Percentiles rank a stretch among this genome's conserved stretches.
These are phyloP conservation scores for Wickerhamomyces canadensis DNA, from an alignment of 805 yeast species.

Conservation along the genomic window DNA sequence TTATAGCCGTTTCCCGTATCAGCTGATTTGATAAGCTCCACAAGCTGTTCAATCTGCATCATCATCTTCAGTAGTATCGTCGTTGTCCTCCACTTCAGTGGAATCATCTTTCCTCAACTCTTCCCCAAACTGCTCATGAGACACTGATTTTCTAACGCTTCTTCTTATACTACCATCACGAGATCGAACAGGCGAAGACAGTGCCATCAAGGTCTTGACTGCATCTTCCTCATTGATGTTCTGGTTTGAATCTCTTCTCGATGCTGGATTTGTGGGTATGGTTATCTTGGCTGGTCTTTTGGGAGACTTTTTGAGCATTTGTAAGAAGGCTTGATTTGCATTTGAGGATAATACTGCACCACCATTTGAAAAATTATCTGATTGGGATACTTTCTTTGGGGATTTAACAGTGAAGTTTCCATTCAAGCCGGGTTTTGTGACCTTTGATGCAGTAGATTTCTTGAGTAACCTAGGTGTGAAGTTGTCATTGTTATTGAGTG, in stretches of 20 bases:
- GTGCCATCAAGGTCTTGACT: conserved; percentile 35
- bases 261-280: no score
- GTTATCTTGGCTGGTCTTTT: conserved; percentile 1
- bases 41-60: no score
- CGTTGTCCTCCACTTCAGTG: no score
- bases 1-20: no score
- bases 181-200: conserved; percentile 28
- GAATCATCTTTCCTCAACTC: no score
- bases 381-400: conserved; percentile 3
- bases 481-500: conserved; percentile 4
- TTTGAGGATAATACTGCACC: conserved; percentile 1
- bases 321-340: no score
- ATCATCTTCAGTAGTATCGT: no score
- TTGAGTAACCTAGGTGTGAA: neutral
- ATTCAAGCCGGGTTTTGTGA: conserved; percentile 6
- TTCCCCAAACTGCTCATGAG: neutral
- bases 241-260: conserved; percentile 3
- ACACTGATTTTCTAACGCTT: conserved; percentile 1
- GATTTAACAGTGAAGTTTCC: neutral
- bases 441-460: conserved; percentile 2
- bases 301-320: conserved; percentile 7
- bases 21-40: no score
- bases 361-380: conserved; percentile 1
- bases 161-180: neutral
- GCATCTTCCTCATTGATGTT: conserved; percentile 35